Conservation (phyloP, 768 basidiomycete species). For the Flagelloscypha sp. region DNA sequence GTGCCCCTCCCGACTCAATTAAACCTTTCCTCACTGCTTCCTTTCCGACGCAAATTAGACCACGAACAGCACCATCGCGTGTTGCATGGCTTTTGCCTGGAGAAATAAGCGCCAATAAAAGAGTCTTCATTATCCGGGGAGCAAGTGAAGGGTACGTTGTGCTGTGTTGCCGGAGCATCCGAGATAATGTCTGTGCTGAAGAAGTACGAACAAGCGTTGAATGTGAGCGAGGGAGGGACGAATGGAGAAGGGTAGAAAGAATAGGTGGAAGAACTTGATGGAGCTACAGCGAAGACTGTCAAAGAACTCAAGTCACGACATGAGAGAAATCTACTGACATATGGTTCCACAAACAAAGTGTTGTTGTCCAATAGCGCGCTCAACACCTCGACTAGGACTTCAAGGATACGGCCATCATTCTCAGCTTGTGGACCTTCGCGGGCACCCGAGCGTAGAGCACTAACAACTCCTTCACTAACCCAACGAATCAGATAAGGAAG, state of each 20-base stretch:
- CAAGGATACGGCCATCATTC: conserved; percentile 61
- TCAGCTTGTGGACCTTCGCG: conserved; percentile 43
- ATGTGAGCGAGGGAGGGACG: conserved; percentile 66
- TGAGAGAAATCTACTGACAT: conserved; percentile 50
- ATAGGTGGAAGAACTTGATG: conserved; percentile 94
- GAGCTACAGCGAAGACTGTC: conserved; percentile 42
- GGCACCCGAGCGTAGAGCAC: conserved; percentile 45
- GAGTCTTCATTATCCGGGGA: conserved; percentile 88
- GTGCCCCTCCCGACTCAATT: conserved; percentile 75
- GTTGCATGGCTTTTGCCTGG: conserved; percentile 69
- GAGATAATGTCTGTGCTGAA: conserved; percentile 79
- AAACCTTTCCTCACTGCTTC: conserved; percentile 79
- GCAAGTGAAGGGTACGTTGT: conserved; percentile 86
- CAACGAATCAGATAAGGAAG: conserved; percentile 92
- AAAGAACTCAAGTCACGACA: conserved; percentile 4
- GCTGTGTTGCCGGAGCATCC: conserved; percentile 71
- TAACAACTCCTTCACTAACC: conserved; percentile 83
- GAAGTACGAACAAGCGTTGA: conserved; percentile 68
- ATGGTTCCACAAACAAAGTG: conserved; percentile 91
- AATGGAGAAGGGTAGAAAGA: conserved; percentile 84
- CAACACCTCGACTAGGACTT: conserved; percentile 78
- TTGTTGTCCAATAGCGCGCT: conserved; percentile 79
- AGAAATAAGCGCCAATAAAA: conserved; percentile 76
- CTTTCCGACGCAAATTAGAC: conserved; percentile 76
- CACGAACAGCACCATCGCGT: conserved; percentile 84